These are phyloP conservation scores for Stenogyne calaminthoides DNA, from an alignment of 305 asterid genomes.

Conservation along the genomic window DNA sequence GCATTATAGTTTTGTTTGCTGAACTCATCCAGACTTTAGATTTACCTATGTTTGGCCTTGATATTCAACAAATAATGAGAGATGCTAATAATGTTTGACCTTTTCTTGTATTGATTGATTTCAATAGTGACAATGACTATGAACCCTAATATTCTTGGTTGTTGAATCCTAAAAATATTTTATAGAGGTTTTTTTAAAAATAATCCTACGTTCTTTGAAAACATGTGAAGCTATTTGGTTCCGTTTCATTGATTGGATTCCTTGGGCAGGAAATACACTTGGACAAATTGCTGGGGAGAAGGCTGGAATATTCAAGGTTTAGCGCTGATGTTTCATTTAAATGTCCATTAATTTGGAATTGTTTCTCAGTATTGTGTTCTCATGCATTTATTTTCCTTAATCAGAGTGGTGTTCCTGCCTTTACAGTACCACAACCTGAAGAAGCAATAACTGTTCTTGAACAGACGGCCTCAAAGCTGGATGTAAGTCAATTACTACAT, in stretches of 20 bases:
- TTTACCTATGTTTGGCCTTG: constrained; percentile 7
- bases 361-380: constrained; percentile 21
- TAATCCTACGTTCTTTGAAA: constrained; percentile 11
- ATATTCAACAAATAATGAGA: constrained; percentile 4
- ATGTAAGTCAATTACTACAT: constrained; percentile 59
- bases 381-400: constrained; percentile 18
- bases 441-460: constrained; percentile 91
- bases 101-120: constrained; percentile 8
- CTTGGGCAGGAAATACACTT: constrained; percentile 79
- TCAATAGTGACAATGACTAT: constrained; percentile 6
- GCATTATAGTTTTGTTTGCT: background rate
- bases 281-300: constrained; percentile 97
- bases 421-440: constrained; percentile 92
- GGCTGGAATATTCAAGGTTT: constrained; percentile 97
- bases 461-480: constrained; percentile 74
- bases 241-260: constrained; percentile 26
- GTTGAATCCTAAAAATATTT: constrained; percentile 18
- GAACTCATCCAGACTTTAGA: background rate
- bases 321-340: constrained; percentile 1
- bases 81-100: constrained; percentile 11
- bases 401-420: constrained; percentile 87
- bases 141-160: background rate
- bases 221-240: constrained; percentile 13
- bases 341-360: constrained; percentile 15
- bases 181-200: constrained; percentile 15